phyloP scores from a whole-genome alignment of 2,329 filamentous ascomycete species.

The Aspergillus puulaauensis region DNA sequence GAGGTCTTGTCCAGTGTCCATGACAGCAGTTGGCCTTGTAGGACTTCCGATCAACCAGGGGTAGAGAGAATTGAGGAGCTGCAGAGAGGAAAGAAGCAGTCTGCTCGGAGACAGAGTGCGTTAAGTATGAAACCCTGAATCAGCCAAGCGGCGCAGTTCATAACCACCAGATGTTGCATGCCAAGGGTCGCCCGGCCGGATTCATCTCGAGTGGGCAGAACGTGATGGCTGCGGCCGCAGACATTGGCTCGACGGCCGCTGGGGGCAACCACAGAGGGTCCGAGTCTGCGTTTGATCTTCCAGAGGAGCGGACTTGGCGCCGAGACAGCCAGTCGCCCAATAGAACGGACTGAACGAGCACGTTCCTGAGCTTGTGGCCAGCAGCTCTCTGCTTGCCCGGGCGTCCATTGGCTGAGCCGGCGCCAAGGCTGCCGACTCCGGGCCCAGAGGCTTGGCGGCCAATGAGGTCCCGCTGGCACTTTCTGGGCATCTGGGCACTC shows the following conservation, averaged over 20 bases:
- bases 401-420: background rate
- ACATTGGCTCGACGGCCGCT: conserved; percentile 7
- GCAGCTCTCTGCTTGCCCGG: background rate
- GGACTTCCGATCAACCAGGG: background rate
- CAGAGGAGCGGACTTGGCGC: conserved; percentile 19
- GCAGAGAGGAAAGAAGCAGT: background rate
- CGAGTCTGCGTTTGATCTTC: background rate
- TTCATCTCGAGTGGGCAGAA: conserved; percentile 2
- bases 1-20: background rate
- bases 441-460: background rate
- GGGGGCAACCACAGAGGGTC: background rate
- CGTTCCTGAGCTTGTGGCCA: conserved; percentile 16
- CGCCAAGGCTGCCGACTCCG: background rate
- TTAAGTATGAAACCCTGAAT: background rate
- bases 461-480: background rate
- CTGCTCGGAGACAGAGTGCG: background rate
- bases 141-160: background rate
- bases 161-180: background rate
- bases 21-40: too few relatives aligned
- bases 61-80: background rate
- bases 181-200: background rate
- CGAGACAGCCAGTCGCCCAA: background rate
- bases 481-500: background rate
- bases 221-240: conserved; percentile 6
- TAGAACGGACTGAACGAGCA: background rate